Base-by-base conservation (phyloP, 345 rosid genomes). In the Cochlearia excelsa region DNA sequence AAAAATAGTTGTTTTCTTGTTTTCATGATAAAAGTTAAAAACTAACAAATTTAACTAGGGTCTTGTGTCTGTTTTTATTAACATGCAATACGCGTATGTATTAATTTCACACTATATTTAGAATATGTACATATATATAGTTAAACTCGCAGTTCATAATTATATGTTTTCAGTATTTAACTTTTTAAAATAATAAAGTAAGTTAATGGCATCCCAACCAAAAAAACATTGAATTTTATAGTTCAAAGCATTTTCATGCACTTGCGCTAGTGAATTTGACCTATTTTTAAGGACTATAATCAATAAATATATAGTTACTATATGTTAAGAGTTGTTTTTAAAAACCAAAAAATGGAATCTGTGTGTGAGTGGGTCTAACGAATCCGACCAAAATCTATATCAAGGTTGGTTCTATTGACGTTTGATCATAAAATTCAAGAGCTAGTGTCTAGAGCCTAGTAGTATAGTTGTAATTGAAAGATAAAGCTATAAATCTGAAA, bases 341-440 rank as follows among this genome's bases (percentile, higher is more conserved):
- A 26, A 57, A 16, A 55, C 46, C 62, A n/a, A n/a, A 30, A 38
- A 46, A 7, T 46, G 7, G 49, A 51, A 64, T 35, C 61, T 0
- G 46, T 63, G 53, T n/a, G n/a, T n/a, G n/a, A n/a, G n/a, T n/a
- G n/a, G 60, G 60, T 63, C 23, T 51, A 52, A n/a, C 7, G 23
- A 48, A 57, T 57, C 57, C 38, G 16, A 49, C 51, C 51, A 49
- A 29, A 43, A 35, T 35, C 16, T 27, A 43, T 44, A 9, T 43
- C 4, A 2, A 35, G 43, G 1, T 44, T 33, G 59, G 45, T 6
- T 41, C 9, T 10, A 45, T 23, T 38, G 37, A 37, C 27, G 37
- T 37, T 46, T 59, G 48, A 54, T 57, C 53, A 37, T 33, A 33
- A 33, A 33, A 33, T 33, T 26, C 45, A 35, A 11, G 23, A 29